A percentile compares a stretch with the other conserved stretches of the same genome.
These are phyloP conservation scores for Kwoniella shandongensis DNA, from an alignment of 768 basidiomycete genomes.

Conservation along the genomic window DNA sequence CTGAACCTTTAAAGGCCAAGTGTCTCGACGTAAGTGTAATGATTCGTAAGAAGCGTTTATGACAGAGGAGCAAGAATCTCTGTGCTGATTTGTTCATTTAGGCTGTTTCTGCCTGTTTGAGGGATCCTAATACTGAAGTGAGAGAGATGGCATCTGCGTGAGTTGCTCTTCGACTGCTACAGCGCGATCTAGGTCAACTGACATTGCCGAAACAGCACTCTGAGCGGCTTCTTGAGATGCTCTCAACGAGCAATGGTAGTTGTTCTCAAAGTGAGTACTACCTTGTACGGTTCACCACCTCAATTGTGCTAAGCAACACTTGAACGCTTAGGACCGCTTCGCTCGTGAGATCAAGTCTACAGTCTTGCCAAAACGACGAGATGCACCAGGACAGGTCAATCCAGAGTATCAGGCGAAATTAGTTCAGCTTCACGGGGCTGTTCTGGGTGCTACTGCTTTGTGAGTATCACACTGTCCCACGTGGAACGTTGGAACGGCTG, in stretches of 20 bases:
- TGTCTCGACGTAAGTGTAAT: constrained; percentile 67
- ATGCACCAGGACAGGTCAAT: constrained; percentile 57
- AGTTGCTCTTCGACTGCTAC: constrained; percentile 14
- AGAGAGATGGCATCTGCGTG: constrained; percentile 81
- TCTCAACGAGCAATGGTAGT: constrained; percentile 85
- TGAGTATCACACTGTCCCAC: constrained; percentile 20
- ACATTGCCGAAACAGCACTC: constrained; percentile 54
- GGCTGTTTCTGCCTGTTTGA: constrained; percentile 77
- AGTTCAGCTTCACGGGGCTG: constrained; percentile 77
- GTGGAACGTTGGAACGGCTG: too few relatives aligned
- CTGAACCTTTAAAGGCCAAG: constrained; percentile 65
- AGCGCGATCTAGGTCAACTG: constrained; percentile 2
- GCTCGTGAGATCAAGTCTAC: constrained; percentile 65
- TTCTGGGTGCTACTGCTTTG: constrained; percentile 89
- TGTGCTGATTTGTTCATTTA: constrained; percentile 43
- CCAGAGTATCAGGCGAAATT: constrained; percentile 71
- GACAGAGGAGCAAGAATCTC: not conserved
- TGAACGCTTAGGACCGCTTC: constrained; percentile 69
- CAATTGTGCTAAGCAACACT: too few relatives aligned
- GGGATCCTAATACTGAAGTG: constrained; percentile 89
- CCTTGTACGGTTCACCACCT: too few relatives aligned
- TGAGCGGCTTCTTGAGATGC: constrained; percentile 83
- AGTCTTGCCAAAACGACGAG: constrained; percentile 67
- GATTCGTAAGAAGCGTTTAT: too few relatives aligned
- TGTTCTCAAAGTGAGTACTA: constrained; percentile 71